Percentiles rank a stretch among this genome's conserved stretches.
Conservation (phyloP, 345 rosid species). For the Aquilaria malaccensis region DNA sequence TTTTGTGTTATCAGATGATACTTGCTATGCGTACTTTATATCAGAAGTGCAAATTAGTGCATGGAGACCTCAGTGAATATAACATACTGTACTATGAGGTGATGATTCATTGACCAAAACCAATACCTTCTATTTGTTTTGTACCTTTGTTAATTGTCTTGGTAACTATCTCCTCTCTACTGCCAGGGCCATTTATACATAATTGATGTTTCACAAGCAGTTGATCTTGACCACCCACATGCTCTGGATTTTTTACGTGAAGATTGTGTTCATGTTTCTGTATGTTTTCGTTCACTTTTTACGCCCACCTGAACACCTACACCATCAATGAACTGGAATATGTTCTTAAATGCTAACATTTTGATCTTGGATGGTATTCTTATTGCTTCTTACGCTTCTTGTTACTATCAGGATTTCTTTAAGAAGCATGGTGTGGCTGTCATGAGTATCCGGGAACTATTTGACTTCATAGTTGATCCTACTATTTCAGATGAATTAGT, state of each 20-base stretch:
- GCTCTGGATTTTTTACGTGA: slow-evolving; percentile 90
- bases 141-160: not conserved
- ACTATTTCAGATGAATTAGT: slow-evolving; percentile 68
- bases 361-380: not conserved
- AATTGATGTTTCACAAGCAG: slow-evolving; percentile 92
- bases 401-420: slow-evolving; percentile 60
- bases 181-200: slow-evolving; percentile 81
- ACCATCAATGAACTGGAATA: not conserved
- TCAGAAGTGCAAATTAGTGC: slow-evolving; percentile 94
- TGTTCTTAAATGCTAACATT: slow-evolving; percentile 2
- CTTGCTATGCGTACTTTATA: slow-evolving; percentile 73
- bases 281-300: slow-evolving; percentile 27
- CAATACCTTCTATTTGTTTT: slow-evolving; percentile 4
- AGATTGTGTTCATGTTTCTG: slow-evolving; percentile 94
- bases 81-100: slow-evolving; percentile 94
- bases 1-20: slow-evolving; percentile 41
- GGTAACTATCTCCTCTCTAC: slow-evolving; percentile 3
- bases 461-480: slow-evolving; percentile 92
- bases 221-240: slow-evolving; percentile 94
- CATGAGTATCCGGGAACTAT: slow-evolving; percentile 86
- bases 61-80: slow-evolving; percentile 97
- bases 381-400: not conserved
- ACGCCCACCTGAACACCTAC: not conserved
- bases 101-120: slow-evolving; percentile 5
- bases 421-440: slow-evolving; percentile 91